Evolutionary conservation across 768 basidiomycete species (phyloP).

Genomic region (Collybia nuda): DNA sequence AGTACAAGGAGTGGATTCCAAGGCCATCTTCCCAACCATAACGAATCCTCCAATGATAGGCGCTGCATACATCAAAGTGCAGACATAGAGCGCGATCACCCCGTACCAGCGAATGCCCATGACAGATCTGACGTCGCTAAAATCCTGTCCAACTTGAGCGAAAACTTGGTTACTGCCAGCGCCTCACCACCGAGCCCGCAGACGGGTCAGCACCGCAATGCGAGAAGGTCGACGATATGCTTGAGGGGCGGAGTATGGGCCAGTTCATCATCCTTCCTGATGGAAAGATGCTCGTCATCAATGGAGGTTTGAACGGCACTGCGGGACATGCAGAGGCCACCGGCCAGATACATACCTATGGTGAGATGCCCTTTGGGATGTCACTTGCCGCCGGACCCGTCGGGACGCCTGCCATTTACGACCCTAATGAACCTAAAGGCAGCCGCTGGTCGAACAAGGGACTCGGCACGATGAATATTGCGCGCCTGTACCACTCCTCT

Average conservation of each 20-base stretch:
- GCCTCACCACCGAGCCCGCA: slow-evolving; percentile 82
- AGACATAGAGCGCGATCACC: not conserved
- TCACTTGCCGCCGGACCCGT: slow-evolving; percentile 72
- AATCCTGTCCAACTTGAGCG: not conserved
- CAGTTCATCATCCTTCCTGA: slow-evolving; percentile 85
- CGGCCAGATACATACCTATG: slow-evolving; percentile 35
- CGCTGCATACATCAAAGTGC: not conserved
- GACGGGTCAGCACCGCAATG: slow-evolving; percentile 64
- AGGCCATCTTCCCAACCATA: not conserved
- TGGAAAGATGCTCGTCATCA: slow-evolving; percentile 73
- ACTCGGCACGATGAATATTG: slow-evolving; percentile 50
- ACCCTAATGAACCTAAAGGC: slow-evolving; percentile 62
- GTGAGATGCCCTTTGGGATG: slow-evolving; percentile 57
- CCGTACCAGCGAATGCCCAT: not conserved
- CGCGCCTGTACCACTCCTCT: slow-evolving; percentile 81
- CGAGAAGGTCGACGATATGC: slow-evolving; percentile 73
- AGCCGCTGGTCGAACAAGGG: slow-evolving; percentile 63
- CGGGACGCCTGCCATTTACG: slow-evolving; percentile 67
- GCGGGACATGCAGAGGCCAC: slow-evolving; percentile 70
- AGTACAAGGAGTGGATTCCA: not conserved
- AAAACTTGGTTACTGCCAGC: slow-evolving; percentile 52
- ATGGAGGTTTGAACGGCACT: slow-evolving; percentile 83
- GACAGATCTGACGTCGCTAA: not conserved
- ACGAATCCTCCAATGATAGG: not conserved
- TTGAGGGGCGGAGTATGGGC: slow-evolving; percentile 84